These are phyloP conservation scores for Cyanidiococcus yangmingshanensis DNA, from an alignment of 23 red algal species.

Conservation along the genomic window DNA sequence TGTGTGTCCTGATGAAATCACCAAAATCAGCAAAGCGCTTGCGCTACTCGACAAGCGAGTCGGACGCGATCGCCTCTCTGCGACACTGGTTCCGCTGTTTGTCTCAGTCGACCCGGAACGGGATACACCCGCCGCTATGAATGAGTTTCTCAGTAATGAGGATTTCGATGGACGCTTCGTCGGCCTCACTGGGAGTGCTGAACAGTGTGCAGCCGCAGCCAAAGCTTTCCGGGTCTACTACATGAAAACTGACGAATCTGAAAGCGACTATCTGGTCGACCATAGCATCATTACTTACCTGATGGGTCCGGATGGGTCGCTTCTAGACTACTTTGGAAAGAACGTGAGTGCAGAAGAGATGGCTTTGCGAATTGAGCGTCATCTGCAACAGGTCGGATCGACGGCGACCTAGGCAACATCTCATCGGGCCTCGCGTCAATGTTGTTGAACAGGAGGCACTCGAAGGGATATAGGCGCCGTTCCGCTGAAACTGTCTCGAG, in stretches of 20 bases:
- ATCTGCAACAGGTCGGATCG: neutral
- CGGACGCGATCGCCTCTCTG: conserved; percentile 11
- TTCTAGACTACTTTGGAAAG: conserved; percentile 83
- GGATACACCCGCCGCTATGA: conserved; percentile 43
- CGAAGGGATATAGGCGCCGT: too few relatives aligned
- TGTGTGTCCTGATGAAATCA: conserved; percentile 90
- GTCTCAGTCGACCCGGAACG: conserved; percentile 82
- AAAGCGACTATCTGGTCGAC: conserved; percentile 61
- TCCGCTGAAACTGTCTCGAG: too few relatives aligned
- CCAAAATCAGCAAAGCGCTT: conserved; percentile 68
- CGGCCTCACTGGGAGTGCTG: conserved; percentile 52
- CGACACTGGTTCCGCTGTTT: conserved; percentile 40
- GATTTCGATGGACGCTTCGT: conserved; percentile 63
- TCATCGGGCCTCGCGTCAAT: too few relatives aligned
- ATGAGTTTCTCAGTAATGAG: conserved; percentile 44
- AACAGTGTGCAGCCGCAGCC: conserved; percentile 40
- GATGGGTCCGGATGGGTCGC: conserved; percentile 68
- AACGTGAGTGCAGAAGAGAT: conserved; percentile 59
- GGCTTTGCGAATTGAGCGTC: neutral
- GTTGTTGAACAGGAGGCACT: too few relatives aligned
- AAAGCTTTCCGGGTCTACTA: conserved; percentile 78
- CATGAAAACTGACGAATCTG: conserved; percentile 36
- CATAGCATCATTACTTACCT: conserved; percentile 97
- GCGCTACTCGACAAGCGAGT: conserved; percentile 37
- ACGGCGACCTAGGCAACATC: neutral